These are phyloP conservation scores for Pichia phayaonensis DNA, from an alignment of 805 yeast species.

Conservation along the genomic window DNA sequence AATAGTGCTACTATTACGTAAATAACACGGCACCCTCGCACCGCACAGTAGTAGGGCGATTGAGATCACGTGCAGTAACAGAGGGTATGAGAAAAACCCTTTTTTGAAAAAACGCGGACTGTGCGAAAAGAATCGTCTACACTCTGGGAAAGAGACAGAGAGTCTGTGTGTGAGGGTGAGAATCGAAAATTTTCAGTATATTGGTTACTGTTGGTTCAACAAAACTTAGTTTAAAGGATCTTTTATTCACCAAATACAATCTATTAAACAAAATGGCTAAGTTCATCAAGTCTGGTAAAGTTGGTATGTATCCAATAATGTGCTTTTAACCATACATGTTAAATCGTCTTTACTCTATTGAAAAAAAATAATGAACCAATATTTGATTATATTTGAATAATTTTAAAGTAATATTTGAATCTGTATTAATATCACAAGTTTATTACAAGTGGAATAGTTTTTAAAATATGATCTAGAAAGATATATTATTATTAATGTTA, in stretches of 20 bases:
- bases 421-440: no score
- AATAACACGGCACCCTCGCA: neutral
- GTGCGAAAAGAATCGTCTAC: neutral
- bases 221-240: neutral
- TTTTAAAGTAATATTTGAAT: no score
- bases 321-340: no score
- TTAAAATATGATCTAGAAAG: no score
- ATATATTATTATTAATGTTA: no score
- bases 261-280: slow-evolving; percentile 68
- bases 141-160: neutral
- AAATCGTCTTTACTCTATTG: neutral
- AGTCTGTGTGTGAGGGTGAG: neutral
- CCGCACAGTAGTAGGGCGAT: neutral
- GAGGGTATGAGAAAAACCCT: neutral
- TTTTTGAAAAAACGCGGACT: neutral
- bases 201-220: neutral
- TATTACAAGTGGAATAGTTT: no score
- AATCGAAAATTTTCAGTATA: slow-evolving; percentile 7
- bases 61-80: neutral
- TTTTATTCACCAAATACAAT: slow-evolving; percentile 3
- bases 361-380: no score
- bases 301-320: slow-evolving; percentile 63
- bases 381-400: no score
- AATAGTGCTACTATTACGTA: neutral
- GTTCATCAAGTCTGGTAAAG: slow-evolving; percentile 99